Conservation (phyloP, 2,329 filamentous ascomycete species). For the Pseudopithomyces maydicus region DNA sequence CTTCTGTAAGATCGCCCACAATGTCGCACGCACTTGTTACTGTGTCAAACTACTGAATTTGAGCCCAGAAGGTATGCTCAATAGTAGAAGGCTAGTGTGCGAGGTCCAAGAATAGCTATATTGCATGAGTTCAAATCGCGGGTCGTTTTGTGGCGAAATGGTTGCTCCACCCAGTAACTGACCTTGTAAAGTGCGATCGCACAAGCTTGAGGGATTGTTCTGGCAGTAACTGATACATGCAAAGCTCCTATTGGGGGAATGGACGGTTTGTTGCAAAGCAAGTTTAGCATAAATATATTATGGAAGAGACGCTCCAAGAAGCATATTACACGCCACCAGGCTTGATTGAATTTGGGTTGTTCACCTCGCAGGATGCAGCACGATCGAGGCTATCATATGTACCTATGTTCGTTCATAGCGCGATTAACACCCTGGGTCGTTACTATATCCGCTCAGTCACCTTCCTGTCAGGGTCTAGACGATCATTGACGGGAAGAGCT, state of each 20-base stretch:
- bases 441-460: background rate
- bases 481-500: background rate
- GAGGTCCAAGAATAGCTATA: background rate
- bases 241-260: background rate
- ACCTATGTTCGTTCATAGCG: background rate
- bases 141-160: too few relatives aligned
- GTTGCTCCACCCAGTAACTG: background rate
- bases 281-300: background rate
- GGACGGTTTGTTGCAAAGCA: background rate
- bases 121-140: background rate
- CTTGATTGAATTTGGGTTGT: background rate
- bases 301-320: background rate
- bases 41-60: background rate
- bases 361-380: background rate
- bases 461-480: constrained; percentile 5
- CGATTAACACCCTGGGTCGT: background rate
- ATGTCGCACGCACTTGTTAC: background rate
- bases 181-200: background rate
- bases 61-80: too few relatives aligned
- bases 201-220: background rate
- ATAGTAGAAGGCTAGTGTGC: background rate
- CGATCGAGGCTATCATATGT: background rate
- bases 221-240: background rate
- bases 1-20: background rate
- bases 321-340: background rate